Evolutionary conservation across 2,329 filamentous ascomycete species (phyloP).

Genomic region (Diaporthe longicolla): DNA sequence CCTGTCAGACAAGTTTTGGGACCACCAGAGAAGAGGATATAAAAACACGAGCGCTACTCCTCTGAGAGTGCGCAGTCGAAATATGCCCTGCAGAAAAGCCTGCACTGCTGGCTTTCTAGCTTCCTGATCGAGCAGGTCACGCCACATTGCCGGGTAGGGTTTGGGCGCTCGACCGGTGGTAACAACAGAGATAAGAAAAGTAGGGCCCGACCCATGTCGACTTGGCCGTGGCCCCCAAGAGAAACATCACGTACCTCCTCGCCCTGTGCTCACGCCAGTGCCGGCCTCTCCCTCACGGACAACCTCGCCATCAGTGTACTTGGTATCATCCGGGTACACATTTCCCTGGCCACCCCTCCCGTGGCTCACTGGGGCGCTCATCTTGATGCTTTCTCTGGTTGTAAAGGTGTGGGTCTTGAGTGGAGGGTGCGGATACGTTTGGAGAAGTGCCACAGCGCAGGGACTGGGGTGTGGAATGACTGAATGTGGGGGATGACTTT

Average conservation of each 20-base stretch:
- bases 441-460: background rate
- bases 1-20: background rate
- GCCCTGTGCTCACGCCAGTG: conserved; percentile 71
- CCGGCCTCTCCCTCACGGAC: conserved; percentile 68
- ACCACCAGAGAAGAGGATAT: too few relatives aligned
- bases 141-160: conserved; percentile 19
- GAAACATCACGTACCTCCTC: conserved; percentile 64
- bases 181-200: conserved; percentile 7
- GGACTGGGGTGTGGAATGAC: background rate
- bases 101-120: background rate
- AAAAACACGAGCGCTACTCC: background rate
- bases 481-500: background rate
- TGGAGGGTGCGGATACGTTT: background rate
- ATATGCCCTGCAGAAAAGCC: background rate
- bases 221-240: conserved; percentile 5
- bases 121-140: conserved; percentile 18
- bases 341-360: conserved; percentile 74
- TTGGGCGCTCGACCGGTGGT: background rate
- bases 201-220: background rate
- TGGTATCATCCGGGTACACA: conserved; percentile 69
- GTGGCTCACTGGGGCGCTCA: conserved; percentile 68
- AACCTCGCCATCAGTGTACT: conserved; percentile 74
- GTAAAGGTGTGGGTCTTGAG: background rate
- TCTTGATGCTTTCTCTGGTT: conserved; percentile 43
- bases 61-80: background rate